Percentiles rank a stretch among this genome's conserved stretches.
Conservation (phyloP, 805 yeast genomes). For the Nadsonia fulvescens region DNA sequence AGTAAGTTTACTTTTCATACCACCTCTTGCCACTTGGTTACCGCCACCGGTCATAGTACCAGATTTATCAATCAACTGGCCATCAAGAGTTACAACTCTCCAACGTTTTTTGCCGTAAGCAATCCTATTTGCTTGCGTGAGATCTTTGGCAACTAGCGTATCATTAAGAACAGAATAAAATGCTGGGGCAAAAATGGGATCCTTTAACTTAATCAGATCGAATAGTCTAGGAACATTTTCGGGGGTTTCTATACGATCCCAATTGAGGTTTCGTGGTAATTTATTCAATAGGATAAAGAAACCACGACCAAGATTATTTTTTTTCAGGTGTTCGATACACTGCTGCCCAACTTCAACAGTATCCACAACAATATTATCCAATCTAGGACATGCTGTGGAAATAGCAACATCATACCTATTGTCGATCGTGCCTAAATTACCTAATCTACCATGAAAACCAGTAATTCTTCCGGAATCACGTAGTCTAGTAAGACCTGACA, state of each 20-base stretch:
- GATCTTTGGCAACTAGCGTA: conserved; percentile 68
- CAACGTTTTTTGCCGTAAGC: conserved; percentile 71
- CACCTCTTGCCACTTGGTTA: conserved; percentile 41
- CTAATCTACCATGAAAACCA: conserved; percentile 82
- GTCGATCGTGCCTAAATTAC: conserved; percentile 83
- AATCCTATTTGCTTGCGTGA: conserved; percentile 66
- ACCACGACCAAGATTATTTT: conserved; percentile 74
- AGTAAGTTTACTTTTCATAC: conserved; percentile 33
- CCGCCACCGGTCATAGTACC: conserved; percentile 99
- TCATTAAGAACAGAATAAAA: conserved; percentile 75
- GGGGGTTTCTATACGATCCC: conserved; percentile 49
- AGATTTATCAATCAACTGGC: conserved; percentile 75
- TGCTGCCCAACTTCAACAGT: conserved; percentile 50
- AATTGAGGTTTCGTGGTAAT: conserved; percentile 23
- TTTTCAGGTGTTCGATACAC: conserved; percentile 69
- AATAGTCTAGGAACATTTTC: conserved; percentile 61
- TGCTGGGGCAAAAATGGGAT: conserved; percentile 61
- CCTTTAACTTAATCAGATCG: conserved; percentile 58
- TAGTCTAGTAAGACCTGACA: conserved; percentile 47
- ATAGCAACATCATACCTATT: conserved; percentile 81
- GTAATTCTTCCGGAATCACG: conserved; percentile 64
- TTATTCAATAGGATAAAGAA: conserved; percentile 68
- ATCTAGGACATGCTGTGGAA: conserved; percentile 82
- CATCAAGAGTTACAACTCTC: conserved; percentile 85
- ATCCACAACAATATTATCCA: conserved; percentile 89